These are phyloP conservation scores for Blastobotrys apis DNA, from an alignment of 1,139 yeast genomes.

Conservation along the genomic window DNA sequence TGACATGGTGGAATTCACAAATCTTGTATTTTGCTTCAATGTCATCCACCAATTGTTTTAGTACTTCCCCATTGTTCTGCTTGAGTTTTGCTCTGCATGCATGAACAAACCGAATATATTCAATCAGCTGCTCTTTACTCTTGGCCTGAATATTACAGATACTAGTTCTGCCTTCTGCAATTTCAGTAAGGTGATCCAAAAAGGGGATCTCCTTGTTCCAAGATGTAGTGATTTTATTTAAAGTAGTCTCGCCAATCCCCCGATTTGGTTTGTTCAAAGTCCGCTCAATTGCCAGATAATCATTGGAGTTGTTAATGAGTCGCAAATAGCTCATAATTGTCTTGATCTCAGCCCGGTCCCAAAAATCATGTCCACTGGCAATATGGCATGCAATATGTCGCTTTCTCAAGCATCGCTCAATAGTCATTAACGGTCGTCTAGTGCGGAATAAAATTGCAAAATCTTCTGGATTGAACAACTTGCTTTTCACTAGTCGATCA, in stretches of 20 bases:
- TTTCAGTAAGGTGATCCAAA: neutral
- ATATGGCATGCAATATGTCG: slow-evolving; percentile 59
- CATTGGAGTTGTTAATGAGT: slow-evolving; percentile 53
- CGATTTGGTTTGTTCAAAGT: slow-evolving; percentile 58
- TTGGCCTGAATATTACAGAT: neutral
- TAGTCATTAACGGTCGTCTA: slow-evolving; percentile 49
- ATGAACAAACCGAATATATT: neutral
- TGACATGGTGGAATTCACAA: neutral
- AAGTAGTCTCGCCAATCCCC: slow-evolving; percentile 58
- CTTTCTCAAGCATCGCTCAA: slow-evolving; percentile 59
- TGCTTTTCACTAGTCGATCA: slow-evolving; percentile 26
- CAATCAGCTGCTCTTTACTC: neutral
- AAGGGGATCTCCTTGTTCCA: neutral
- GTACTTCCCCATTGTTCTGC: neutral
- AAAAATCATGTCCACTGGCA: slow-evolving; percentile 69
- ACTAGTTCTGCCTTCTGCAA: neutral
- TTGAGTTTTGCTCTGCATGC: neutral
- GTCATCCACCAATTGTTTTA: neutral
- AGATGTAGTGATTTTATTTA: neutral
- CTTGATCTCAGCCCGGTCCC: slow-evolving; percentile 71
- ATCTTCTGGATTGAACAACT: slow-evolving; percentile 46
- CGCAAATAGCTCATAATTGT: slow-evolving; percentile 61
- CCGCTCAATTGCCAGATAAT: slow-evolving; percentile 55
- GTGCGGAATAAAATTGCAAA: slow-evolving; percentile 70
- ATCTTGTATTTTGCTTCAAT: neutral